Evolutionary conservation across 1,284 basidiomycete genomes (phyloP).

Genomic region (Anthracocystis panici-leucophaei): DNA sequence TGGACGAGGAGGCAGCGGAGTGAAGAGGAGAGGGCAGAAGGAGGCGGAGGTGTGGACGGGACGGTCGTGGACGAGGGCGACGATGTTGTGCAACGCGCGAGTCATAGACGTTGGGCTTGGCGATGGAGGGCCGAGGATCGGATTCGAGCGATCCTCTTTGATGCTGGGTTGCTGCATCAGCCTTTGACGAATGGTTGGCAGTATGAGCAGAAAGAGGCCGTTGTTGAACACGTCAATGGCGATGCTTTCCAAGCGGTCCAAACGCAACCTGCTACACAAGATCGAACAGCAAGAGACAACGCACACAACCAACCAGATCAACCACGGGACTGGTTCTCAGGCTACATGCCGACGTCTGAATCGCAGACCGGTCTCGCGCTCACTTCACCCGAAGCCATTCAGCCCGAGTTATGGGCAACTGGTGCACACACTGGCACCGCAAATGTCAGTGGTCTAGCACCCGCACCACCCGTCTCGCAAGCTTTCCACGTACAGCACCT

Average conservation of each 20-base stretch:
- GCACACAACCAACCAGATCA: constrained; percentile 9
- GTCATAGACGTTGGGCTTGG: constrained; percentile 41
- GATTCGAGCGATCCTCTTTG: constrained; percentile 42
- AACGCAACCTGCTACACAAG: not conserved
- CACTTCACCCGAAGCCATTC: constrained; percentile 31
- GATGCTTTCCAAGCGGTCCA: constrained; percentile 3
- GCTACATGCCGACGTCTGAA: constrained; percentile 2
- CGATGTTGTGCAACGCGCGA: constrained; percentile 19
- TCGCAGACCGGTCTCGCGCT: constrained; percentile 36
- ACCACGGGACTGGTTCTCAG: constrained; percentile 18
- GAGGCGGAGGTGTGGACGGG: not conserved
- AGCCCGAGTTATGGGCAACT: constrained; percentile 25
- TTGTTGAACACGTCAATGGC: constrained; percentile 2
- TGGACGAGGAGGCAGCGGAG: constrained; percentile 4
- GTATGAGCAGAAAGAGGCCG: not conserved
- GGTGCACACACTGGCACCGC: not conserved
- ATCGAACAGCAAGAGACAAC: not conserved
- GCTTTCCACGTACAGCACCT: constrained; percentile 20
- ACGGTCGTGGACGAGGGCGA: constrained; percentile 15
- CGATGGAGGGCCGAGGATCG: constrained; percentile 44
- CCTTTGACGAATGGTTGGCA: constrained; percentile 15
- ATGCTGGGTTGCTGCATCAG: constrained; percentile 29
- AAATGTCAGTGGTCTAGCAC: not conserved
- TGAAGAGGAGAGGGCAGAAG: not conserved
- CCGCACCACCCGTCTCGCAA: constrained; percentile 3